Evolutionary conservation across 345 rosid species (phyloP), one percentile per base, ranked within the genome.

Genomic region (Linum tenue): DNA sequence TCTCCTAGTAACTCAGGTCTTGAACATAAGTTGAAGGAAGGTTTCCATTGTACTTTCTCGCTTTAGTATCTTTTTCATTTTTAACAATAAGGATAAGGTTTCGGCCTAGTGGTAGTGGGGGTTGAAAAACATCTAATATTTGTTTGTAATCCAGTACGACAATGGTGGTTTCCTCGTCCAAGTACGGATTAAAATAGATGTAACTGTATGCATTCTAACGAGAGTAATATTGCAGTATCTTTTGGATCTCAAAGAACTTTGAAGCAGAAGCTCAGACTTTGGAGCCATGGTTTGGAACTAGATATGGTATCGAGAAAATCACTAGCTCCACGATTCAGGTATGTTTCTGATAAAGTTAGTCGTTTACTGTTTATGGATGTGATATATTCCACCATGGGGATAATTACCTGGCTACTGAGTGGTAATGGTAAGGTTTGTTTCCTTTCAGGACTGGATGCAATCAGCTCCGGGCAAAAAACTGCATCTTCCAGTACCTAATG

Each of bases 231-330:
- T 60, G 66, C 79, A 92, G 98, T 73, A 86, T 92, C 73, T 82
- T 90, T 56, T 92, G 98, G 96, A 90, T 82, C 70, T 92, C 98
- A 7, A 85, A 92, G 82, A 84, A 83, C 56, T 92, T 92, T 83
- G 96, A 90, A 80, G 97, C 87, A 62, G 74, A 72, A 50, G 83
- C 94, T 56, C 81, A 84, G 64, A 81, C 67, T 86, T 79, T 66
- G 42, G 97, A 92, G 78, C 98, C 97, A 37, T 92, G 96, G 96
- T 92, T 90, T 79, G 83, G 83, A 70, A 92, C 98, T 56, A 79
- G 90, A 63, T 87, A 89, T 77, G 80, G 85, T 60, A 61, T 86
- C 56, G 92, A 86, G 81, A 82, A 78, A 77, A 78, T 87, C 72
- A 76, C 68, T 3, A 71, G 76, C 68, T 71, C 83, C 56, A 65